Base-by-base conservation (phyloP, 768 basidiomycete genomes). In the Tubosaeta brunneosetosa region DNA sequence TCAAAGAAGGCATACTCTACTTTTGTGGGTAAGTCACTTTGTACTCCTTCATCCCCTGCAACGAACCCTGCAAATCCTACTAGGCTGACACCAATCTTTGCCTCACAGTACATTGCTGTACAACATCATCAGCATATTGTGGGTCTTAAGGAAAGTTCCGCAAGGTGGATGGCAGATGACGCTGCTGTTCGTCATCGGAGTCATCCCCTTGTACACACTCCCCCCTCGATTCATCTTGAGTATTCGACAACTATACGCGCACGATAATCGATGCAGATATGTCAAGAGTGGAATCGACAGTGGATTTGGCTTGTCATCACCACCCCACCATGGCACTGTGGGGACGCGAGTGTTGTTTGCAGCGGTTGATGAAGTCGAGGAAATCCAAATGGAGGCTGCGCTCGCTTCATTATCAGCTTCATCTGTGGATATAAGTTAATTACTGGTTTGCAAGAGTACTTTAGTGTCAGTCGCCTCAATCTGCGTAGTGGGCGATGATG, bases 1-100 rank as follows among this genome's bases (percentile, higher is more conserved):
- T 46, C 12, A 26, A 32, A 25, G 37, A 59, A 26, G 52, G 58
- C 6, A 22, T 53, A 19, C 11, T 57, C 16, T 59, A 59, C 42
- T 57, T 57, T 14, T 13, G 53, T 12, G 25, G 38, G 55, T 57
- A 50, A 13, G 55, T 48, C n/a, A 37, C 8, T 6, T 17, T 26
- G 1, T 26, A 25, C 13, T 10, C 4, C 2, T 26, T 8, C 8
- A 16, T 14, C 34, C 34, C 16, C 14, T 16, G 16, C 34, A 14
- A 36, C 33, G 12, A 11, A 34, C 11, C 12, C 10, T 34, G 10
- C 16, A 5, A 9, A 8, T 4, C 25, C 19, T 6, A 19, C 26
- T 14, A 4, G 14, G 27, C 43, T 29, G 10, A 17, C 43, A 13
- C 14, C 6, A 3, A 43, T 14, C 17, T 12, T 47, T 47, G 6